Evolutionary conservation across 805 yeast genomes (phyloP), one percentile per base, ranked within the genome.

Genomic region (Wickerhamomyces ciferrii): DNA sequence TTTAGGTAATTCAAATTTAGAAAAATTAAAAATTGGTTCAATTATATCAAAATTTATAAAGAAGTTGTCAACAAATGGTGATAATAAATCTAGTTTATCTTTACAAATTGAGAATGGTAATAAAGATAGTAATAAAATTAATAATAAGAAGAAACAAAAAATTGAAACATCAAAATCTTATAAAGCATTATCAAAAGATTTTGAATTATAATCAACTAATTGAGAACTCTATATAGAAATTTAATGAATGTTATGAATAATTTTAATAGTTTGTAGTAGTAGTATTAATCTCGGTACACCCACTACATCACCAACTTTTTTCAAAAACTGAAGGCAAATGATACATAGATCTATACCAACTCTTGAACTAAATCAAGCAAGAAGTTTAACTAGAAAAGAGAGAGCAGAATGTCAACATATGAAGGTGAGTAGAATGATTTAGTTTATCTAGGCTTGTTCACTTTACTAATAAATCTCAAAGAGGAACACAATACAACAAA

Each of bases 31-130:
- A 51, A 58, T 82, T 2, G 71, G 78, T 3, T 49, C 67, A 15
- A 75, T 81, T 9, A 83, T 78, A 10, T 61, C 61, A 31, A 79
- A 74, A 49, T 79, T 79, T 27, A 59, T 82, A 74, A 72, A 68
- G 49, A 77, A 78, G 53, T 59, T 76, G 13, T 48, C 59, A 2
- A 48, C 41, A 43, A n/a, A n/a, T n/a, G n/a, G n/a, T n/a, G n/a
- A n/a, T n/a, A n/a, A n/a, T n/a, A n/a, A n/a, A n/a, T n/a, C n/a
- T 42, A 17, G 35, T 19, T 9, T 21, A 5, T 15, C 17, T 17
- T 18, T 27, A 27, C 32, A 25, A 19, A 18, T 15, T 14, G 29
- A 27, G 5, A 38, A 17, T 14, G 29, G 2, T 6, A 2, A 31
- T 43, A 15, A 39, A n/a, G 20, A n/a, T 14, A 43, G 38, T 27